Evolutionary conservation across 371 early-diverging fungal species (phyloP).

Genomic region (Mortierella sp.): DNA sequence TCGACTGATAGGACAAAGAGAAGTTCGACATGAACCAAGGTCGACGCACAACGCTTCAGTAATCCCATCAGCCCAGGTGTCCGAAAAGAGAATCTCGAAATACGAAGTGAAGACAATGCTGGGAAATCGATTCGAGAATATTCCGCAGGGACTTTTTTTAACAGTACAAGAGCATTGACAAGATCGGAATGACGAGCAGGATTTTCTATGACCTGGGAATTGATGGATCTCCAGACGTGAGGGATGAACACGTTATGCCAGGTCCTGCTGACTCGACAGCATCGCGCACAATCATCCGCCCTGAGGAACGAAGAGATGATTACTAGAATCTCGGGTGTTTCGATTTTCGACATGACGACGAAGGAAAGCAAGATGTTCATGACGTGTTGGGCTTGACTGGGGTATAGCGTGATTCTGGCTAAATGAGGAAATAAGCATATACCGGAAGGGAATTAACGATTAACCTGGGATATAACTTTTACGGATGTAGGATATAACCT

Average conservation of each 20-base stretch:
- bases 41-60: not conserved
- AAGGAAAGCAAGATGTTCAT: too few species aligned
- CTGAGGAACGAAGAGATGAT: not conserved
- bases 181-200: not conserved
- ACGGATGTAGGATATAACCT: too few species aligned
- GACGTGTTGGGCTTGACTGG: too few species aligned
- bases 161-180: not conserved
- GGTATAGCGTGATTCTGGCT: too few species aligned
- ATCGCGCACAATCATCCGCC: not conserved
- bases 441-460: too few species aligned
- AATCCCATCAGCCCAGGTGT: not conserved
- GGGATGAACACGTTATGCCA: not conserved
- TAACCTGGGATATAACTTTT: too few species aligned
- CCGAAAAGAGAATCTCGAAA: not conserved
- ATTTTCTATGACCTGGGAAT: not conserved
- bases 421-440: too few species aligned
- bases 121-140: not conserved
- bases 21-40: not conserved
- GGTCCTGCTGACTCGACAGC: not conserved
- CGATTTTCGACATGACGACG: not conserved
- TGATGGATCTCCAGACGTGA: not conserved
- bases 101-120: not conserved
- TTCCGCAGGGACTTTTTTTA: not conserved
- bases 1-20: not conserved
- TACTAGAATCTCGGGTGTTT: not conserved